Evolutionary conservation across 1,284 basidiomycete species (phyloP).

Genomic region (Ganoderma meredithae): DNA sequence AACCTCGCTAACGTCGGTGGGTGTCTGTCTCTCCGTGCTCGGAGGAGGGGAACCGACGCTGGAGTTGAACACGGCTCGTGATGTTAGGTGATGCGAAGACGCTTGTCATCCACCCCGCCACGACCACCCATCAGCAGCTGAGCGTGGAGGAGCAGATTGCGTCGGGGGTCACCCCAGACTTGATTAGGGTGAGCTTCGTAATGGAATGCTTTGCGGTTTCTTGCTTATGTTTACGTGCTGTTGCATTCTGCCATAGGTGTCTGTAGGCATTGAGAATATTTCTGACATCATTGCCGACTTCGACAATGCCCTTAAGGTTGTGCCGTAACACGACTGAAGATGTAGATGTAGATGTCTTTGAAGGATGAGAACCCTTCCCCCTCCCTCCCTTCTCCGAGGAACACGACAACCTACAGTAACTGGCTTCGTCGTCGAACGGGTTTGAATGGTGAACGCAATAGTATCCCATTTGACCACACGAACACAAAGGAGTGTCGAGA

Average conservation of each 20-base stretch:
- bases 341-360: too few species aligned
- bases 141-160: conserved; percentile 69
- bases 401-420: not conserved
- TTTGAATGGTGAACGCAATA: not conserved
- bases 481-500: not conserved
- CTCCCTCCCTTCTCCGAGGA: not conserved
- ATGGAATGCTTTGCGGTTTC: not conserved
- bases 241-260: conserved; percentile 46
- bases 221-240: conserved; percentile 2
- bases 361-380: too few species aligned
- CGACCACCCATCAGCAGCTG: conserved; percentile 87
- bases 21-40: conserved; percentile 6
- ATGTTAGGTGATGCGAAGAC: conserved; percentile 73
- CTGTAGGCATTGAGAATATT: conserved; percentile 86
- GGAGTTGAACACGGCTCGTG: not conserved
- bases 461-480: not conserved
- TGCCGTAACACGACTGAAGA: conserved; percentile 20
- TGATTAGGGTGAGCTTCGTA: conserved; percentile 70
- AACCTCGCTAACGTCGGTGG: conserved; percentile 80
- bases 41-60: not conserved
- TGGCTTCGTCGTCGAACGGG: not conserved
- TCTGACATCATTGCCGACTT: conserved; percentile 89
- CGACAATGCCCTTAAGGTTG: conserved; percentile 60
- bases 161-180: conserved; percentile 82
- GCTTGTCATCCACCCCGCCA: conserved; percentile 83